Evolutionary conservation across 2,329 filamentous ascomycete genomes (phyloP), one percentile per base, ranked within the genome.

Genomic region (Claviceps sorghi): DNA sequence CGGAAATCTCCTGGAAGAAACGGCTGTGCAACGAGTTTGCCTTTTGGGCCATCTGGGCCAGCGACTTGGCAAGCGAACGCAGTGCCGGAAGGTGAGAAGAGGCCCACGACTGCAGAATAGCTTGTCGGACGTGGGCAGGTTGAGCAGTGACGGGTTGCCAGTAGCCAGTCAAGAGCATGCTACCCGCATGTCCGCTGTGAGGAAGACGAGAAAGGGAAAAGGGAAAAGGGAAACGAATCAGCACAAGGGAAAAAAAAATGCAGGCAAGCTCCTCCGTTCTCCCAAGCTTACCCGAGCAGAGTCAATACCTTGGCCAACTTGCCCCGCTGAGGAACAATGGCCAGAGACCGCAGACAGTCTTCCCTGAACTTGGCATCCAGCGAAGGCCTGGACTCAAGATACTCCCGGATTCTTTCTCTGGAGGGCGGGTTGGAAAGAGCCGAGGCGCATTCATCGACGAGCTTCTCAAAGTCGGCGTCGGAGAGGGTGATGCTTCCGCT

Each of bases 151-250:
- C 65, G 1, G 83, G 79, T 0, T 74, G 78, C 57, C 76, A 72
- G 62, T 81, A 78, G n/a, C 84, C 83, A 0, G 85, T 88, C 47
- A 87, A 69, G 6, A 85, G 63, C 19, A 85, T 66, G 29, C 80
- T 79, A 29, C 84, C 84, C 3, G 75, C 64, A 36, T 78, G 75
- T 22, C 80, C 82, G 55, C 81, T 86, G 34, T 44, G 4, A 22
- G 47, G 15, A 41, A 48, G n/a, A 30, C 6, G 30, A 42, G 13
- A 46, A 54, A 50, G 55, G 34, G 32, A 21, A n/a, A 22, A 10
- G 32, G 32, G 26, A 19, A 10, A n/a, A 40, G 36, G 17, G 5
- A 26, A 26, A 3, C 26, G 26, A 26, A 26, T 26, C 26, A 26
- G 26, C 26, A 26, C 26, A 26, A 26, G 5, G 17, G 13, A 11